These are phyloP conservation scores for Xylaria sp. DNA, from an alignment of 2,329 filamentous ascomycete genomes.

Conservation along the genomic window DNA sequence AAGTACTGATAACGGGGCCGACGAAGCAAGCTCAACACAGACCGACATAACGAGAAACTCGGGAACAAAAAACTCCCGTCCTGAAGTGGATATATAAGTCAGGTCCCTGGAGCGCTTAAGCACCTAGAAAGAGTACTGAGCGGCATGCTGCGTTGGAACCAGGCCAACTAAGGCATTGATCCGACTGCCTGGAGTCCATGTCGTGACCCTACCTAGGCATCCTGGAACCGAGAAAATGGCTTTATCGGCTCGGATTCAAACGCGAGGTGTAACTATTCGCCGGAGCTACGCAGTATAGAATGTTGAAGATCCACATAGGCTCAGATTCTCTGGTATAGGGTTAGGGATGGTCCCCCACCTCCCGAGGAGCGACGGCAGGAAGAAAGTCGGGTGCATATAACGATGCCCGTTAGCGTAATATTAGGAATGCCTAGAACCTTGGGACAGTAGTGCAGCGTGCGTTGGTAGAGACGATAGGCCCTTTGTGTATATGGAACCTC, in stretches of 20 bases:
- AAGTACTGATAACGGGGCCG: background rate
- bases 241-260: background rate
- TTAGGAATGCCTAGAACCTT: background rate
- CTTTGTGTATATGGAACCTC: background rate
- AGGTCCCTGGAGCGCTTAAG: background rate
- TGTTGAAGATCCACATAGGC: background rate
- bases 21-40: background rate
- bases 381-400: background rate
- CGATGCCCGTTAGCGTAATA: background rate
- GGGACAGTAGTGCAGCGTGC: background rate
- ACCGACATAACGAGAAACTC: background rate
- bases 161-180: background rate
- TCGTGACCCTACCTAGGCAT: background rate
- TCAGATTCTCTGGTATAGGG: background rate
- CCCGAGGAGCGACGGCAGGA: background rate
- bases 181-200: background rate
- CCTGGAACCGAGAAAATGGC: background rate
- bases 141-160: background rate
- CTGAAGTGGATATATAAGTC: background rate
- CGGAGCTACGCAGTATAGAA: background rate
- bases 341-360: conserved; percentile 7
- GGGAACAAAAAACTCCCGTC: background rate
- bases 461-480: background rate
- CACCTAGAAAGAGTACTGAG: background rate
- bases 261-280: background rate